Evolutionary conservation across 352 stramenopile species (phyloP).

Genomic region (Pelagophyceae sp.): DNA sequence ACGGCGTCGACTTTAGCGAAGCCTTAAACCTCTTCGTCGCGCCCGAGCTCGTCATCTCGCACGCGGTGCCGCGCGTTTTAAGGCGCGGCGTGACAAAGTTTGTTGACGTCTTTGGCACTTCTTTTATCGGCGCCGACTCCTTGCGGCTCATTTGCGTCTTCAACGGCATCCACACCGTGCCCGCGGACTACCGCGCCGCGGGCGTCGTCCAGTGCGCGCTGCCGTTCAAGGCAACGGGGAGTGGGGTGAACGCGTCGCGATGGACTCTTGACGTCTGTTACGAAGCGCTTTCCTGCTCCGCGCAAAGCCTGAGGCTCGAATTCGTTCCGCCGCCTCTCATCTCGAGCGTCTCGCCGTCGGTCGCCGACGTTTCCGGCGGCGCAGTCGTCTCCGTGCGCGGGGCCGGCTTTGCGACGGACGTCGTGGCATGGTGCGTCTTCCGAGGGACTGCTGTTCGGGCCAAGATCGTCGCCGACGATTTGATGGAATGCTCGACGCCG

Average conservation of each 20-base stretch:
- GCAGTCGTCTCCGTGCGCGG: neutral
- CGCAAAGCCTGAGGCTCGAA: neutral
- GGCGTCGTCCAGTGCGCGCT: neutral
- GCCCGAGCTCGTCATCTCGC: neutral
- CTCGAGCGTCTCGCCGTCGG: neutral
- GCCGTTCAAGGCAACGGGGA: neutral
- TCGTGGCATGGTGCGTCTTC: no score
- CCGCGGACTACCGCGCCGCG: neutral
- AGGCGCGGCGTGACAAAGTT: neutral
- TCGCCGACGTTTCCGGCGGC: neutral
- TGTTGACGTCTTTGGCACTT: neutral
- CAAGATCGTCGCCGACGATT: neutral
- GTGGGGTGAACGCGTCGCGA: no score
- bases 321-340: neutral
- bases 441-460: no score
- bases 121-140: neutral
- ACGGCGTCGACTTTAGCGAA: slow-evolving; percentile 22
- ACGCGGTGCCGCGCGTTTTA: neutral
- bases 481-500: neutral
- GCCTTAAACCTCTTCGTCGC: slow-evolving; percentile 12
- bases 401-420: neutral
- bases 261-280: neutral
- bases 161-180: neutral
- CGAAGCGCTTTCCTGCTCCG: neutral
- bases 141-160: slow-evolving; percentile 21